These are phyloP conservation scores for Pestalotiopsis sp. DNA, from an alignment of 2,329 filamentous ascomycete species.

Conservation along the genomic window DNA sequence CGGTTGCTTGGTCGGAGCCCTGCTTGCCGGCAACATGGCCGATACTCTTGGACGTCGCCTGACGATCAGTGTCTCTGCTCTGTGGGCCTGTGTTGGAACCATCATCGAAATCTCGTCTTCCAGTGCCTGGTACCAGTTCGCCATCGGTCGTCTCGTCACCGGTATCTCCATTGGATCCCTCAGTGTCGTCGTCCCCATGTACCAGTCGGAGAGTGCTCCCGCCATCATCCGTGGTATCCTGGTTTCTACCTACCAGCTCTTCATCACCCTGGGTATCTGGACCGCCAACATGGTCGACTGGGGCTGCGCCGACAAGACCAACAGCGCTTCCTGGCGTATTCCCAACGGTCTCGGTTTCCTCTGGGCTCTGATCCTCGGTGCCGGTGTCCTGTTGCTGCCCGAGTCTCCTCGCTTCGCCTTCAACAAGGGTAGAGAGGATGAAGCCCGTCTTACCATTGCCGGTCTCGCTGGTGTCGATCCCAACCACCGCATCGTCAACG, in stretches of 20 bases:
- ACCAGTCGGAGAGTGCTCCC: constrained; percentile 68
- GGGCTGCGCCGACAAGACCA: constrained; percentile 52
- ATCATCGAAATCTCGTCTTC: constrained; percentile 63
- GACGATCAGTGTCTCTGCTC: constrained; percentile 63
- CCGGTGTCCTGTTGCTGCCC: constrained; percentile 54
- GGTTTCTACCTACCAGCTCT: constrained; percentile 67
- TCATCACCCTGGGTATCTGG: constrained; percentile 71
- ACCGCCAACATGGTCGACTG: constrained; percentile 61
- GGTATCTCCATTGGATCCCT: constrained; percentile 68
- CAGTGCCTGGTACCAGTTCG: constrained; percentile 64
- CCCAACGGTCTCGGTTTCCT: constrained; percentile 59
- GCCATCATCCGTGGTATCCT: constrained; percentile 66
- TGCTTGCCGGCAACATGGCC: constrained; percentile 61
- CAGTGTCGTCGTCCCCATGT: constrained; percentile 68
- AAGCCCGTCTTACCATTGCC: constrained; percentile 52
- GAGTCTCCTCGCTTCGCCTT: constrained; percentile 58
- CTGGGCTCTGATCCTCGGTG: constrained; percentile 56
- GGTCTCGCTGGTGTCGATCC: constrained; percentile 44
- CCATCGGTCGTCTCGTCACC: constrained; percentile 66
- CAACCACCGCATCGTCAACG: constrained; percentile 42
- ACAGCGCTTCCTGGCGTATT: constrained; percentile 63
- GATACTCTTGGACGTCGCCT: constrained; percentile 63
- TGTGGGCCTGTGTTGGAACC: constrained; percentile 67
- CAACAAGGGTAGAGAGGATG: constrained; percentile 46
- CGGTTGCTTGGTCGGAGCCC: constrained; percentile 60